These are phyloP conservation scores for Pestalotiopsis sp. DNA, from an alignment of 2,329 filamentous ascomycete species.

Conservation along the genomic window DNA sequence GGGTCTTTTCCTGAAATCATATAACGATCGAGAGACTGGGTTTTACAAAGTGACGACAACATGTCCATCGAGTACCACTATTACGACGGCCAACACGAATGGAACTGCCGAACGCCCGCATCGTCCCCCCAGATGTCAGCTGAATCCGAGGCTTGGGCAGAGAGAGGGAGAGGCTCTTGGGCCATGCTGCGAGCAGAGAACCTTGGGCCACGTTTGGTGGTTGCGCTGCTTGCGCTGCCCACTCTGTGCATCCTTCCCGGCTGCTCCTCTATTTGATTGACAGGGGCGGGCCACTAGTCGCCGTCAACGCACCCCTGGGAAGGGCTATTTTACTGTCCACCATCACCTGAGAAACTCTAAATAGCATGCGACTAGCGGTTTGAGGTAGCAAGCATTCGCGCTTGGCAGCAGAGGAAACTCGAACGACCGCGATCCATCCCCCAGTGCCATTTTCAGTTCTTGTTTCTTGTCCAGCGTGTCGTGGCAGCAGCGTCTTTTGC, in stretches of 20 bases:
- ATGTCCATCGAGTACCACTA: not conserved
- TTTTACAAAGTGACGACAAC: not conserved
- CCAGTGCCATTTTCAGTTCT: not conserved
- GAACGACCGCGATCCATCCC: not conserved
- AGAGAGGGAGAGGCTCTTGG: not conserved
- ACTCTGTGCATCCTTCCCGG: not conserved
- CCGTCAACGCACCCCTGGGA: constrained; percentile 1
- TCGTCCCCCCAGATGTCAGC: not conserved
- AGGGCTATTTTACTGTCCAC: not conserved
- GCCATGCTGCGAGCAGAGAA: not conserved
- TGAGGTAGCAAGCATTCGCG: constrained; percentile 4
- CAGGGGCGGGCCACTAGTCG: constrained; percentile 3
- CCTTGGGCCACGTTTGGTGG: not conserved
- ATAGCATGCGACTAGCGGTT: constrained; percentile 10
- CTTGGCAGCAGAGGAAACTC: not conserved
- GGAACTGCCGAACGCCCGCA: not conserved
- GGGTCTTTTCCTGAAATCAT: not conserved
- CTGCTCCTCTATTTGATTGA: not conserved
- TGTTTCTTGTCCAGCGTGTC: not conserved
- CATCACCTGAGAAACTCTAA: constrained; percentile 14
- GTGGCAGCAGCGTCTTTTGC: too few relatives aligned
- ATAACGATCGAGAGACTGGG: not conserved
- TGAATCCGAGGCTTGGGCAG: not conserved
- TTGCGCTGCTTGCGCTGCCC: not conserved
- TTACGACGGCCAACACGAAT: not conserved